Evolutionary conservation across 805 yeast species (phyloP).

Genomic region (Myxozyma lipomycoides): DNA sequence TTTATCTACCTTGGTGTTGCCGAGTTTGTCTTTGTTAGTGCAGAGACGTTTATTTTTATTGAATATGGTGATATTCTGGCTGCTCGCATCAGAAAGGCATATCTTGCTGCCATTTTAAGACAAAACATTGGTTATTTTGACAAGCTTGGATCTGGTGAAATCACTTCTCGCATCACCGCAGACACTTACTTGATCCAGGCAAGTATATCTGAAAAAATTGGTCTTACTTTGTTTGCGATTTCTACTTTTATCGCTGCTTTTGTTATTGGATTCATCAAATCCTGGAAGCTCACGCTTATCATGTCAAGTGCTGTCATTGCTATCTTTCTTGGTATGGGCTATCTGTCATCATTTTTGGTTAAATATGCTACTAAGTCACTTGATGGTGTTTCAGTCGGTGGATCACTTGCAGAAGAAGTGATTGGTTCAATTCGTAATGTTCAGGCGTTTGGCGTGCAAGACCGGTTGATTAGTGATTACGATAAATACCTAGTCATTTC

Average conservation of each 20-base stretch:
- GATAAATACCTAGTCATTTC: constrained; percentile 34
- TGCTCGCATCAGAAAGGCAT: constrained; percentile 39
- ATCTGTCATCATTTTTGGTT: constrained; percentile 34
- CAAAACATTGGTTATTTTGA: constrained; percentile 45
- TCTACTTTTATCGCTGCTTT: constrained; percentile 42
- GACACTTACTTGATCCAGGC: constrained; percentile 42
- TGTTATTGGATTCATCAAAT: constrained; percentile 38
- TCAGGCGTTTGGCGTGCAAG: constrained; percentile 43
- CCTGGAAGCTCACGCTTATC: constrained; percentile 41
- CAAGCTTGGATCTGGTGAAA: constrained; percentile 42
- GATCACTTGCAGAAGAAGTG: constrained; percentile 42
- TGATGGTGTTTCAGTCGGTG: constrained; percentile 20
- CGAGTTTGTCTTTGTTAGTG: constrained; percentile 25
- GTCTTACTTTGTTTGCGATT: constrained; percentile 38
- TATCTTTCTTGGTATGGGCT: constrained; percentile 33
- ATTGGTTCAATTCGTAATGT: constrained; percentile 41
- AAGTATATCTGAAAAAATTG: constrained; percentile 43
- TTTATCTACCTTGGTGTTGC: constrained; percentile 43
- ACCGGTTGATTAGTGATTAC: constrained; percentile 35
- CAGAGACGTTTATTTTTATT: constrained; percentile 39
- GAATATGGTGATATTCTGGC: constrained; percentile 43
- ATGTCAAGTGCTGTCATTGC: constrained; percentile 37
- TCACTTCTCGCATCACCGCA: constrained; percentile 42
- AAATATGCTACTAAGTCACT: constrained; percentile 12
- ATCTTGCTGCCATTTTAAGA: constrained; percentile 38